Conservation (phyloP, 202 grass and related monocot genomes). For the Zizania palustris region DNA sequence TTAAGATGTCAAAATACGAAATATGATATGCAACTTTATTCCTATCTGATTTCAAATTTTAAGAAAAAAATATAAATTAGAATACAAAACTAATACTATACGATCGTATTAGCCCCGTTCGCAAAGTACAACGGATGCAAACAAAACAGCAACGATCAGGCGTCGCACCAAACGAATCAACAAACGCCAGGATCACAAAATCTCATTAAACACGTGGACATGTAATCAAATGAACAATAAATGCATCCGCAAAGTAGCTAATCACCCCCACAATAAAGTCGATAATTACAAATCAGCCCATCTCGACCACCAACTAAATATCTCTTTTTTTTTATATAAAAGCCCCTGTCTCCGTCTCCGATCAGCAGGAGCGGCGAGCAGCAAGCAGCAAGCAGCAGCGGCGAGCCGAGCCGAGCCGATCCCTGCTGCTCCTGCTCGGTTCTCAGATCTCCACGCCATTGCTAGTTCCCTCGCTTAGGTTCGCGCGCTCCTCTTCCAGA, state of each 20-base stretch:
- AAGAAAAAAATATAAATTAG: too few relatives aligned
- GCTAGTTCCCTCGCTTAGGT: conserved; percentile 12
- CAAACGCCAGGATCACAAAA: conserved; percentile 19
- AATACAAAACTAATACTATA: too few relatives aligned
- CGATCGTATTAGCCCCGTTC: too few relatives aligned
- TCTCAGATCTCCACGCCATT: conserved; percentile 31
- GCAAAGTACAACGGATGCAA: neutral
- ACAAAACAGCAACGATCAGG: conserved; percentile 15
- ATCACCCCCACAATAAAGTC: neutral
- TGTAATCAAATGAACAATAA: neutral
- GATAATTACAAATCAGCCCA: neutral
- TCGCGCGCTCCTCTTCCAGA: conserved; percentile 39
- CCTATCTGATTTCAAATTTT: too few relatives aligned
- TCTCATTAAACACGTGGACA: conserved; percentile 36
- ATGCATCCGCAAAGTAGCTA: neutral
- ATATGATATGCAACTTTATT: too few relatives aligned
- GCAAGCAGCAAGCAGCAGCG: too few relatives aligned
- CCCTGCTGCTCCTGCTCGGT: conserved; percentile 6
- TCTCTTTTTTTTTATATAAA: conserved; percentile 39
- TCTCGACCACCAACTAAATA: neutral
- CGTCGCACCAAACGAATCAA: conserved; percentile 19
- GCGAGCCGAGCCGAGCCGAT: conserved; percentile 39
- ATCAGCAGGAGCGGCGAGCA: conserved; percentile 15
- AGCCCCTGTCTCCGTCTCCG: conserved; percentile 41
- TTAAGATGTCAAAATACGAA: too few relatives aligned